Conservation (phyloP, 257 asterid genomes). For the Plantago major region DNA sequence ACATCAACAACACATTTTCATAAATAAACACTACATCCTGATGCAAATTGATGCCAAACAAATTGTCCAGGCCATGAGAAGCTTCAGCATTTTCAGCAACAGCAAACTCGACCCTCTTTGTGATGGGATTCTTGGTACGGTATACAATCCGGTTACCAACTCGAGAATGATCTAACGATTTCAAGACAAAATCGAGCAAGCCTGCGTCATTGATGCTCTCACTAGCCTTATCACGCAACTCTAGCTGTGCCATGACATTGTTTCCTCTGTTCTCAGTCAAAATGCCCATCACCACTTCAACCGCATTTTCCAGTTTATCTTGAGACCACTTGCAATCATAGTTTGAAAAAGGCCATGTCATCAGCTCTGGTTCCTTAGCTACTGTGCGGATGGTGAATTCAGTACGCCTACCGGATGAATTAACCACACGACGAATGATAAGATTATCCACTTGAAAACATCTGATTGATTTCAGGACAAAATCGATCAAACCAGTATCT, state of each 20-base stretch:
- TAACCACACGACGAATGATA: conserved; percentile 43
- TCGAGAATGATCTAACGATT: conserved; percentile 22
- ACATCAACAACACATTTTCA: conserved; percentile 39
- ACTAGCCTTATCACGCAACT: conserved; percentile 31
- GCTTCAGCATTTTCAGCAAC: conserved; percentile 23
- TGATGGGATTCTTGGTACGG: conserved; percentile 20
- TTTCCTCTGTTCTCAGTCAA: conserved; percentile 17
- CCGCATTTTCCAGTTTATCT: conserved; percentile 24
- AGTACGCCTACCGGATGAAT: conserved; percentile 37
- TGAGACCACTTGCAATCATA: conserved; percentile 30
- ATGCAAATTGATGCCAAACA: conserved; percentile 22
- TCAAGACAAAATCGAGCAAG: conserved; percentile 29
- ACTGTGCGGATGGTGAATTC: conserved; percentile 46
- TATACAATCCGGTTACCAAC: conserved; percentile 24
- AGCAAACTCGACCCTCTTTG: conserved; percentile 29
- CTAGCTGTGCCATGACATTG: conserved; percentile 23
- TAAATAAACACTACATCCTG: conserved; percentile 46
- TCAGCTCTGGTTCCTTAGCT: conserved; percentile 7
- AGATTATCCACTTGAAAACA: conserved; percentile 47
- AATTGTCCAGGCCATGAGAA: conserved; percentile 9
- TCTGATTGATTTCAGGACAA: conserved; percentile 67
- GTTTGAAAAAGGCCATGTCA: conserved; percentile 12
- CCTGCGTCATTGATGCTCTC: conserved; percentile 23
- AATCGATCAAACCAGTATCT: conserved; percentile 88
- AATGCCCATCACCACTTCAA: conserved; percentile 21